These are phyloP conservation scores for Lepidium campestre DNA, from an alignment of 441 rosid genomes.

Conservation along the genomic window DNA sequence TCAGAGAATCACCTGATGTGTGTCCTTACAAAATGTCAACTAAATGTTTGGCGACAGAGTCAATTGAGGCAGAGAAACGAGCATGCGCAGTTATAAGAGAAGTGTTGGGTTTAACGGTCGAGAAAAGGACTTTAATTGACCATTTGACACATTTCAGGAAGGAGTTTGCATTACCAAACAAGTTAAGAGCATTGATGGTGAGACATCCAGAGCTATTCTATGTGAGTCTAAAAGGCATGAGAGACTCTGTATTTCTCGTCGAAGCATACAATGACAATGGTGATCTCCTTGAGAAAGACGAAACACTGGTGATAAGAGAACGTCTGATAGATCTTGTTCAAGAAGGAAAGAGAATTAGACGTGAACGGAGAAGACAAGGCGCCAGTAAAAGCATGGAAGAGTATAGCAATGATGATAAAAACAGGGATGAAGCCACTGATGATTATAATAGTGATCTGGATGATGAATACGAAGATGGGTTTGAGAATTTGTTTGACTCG, in stretches of 20 bases:
- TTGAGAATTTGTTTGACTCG: slow-evolving; percentile 58
- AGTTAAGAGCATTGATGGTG: slow-evolving; percentile 62
- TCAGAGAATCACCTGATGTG: slow-evolving; percentile 53
- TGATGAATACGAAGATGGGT: slow-evolving; percentile 53
- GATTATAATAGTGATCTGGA: slow-evolving; percentile 8
- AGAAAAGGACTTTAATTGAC: slow-evolving; percentile 70
- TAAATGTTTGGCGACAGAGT: slow-evolving; percentile 45
- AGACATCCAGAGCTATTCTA: slow-evolving; percentile 89
- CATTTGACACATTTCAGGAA: slow-evolving; percentile 86
- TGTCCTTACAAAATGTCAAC: slow-evolving; percentile 60
- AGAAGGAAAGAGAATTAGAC: slow-evolving; percentile 64
- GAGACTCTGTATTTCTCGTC: slow-evolving; percentile 69
- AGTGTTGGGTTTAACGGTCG: slow-evolving; percentile 62
- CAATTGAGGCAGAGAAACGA: slow-evolving; percentile 75
- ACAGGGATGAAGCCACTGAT: slow-evolving; percentile 7
- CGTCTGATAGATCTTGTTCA: slow-evolving; percentile 51
- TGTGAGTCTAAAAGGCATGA: slow-evolving; percentile 67
- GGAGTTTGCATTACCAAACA: slow-evolving; percentile 67
- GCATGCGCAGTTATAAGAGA: slow-evolving; percentile 73
- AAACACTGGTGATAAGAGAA: slow-evolving; percentile 40
- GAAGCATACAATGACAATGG: slow-evolving; percentile 73
- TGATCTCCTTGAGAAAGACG: slow-evolving; percentile 53
- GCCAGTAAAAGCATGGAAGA: slow-evolving; percentile 4
- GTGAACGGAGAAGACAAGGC: slow-evolving; percentile 41
- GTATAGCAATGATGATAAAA: not conserved